These are phyloP conservation scores for Cyanodermella asteris DNA, from an alignment of 2,329 filamentous ascomycete species.

Conservation along the genomic window DNA sequence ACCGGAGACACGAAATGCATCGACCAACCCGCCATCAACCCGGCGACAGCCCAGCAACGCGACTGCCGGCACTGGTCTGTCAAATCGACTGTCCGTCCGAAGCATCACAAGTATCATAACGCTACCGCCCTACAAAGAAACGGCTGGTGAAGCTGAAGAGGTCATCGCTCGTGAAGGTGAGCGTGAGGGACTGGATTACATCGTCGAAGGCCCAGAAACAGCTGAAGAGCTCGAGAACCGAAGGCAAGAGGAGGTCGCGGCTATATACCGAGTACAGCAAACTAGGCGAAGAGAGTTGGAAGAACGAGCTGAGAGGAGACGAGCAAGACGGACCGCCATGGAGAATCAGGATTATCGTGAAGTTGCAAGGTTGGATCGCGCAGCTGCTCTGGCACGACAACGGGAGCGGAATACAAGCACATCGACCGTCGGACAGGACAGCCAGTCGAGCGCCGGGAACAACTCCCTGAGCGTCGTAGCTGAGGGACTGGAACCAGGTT, in stretches of 20 bases:
- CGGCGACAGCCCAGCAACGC: too few species aligned
- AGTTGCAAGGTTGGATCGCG: too few species aligned
- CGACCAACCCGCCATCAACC: too few species aligned
- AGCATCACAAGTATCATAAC: conserved; percentile 99
- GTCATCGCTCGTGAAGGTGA: conserved; percentile 80
- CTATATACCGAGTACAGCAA: conserved; percentile 69
- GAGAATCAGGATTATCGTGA: conserved; percentile 40
- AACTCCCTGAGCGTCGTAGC: conserved; percentile 13
- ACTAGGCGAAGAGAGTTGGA: conserved; percentile 53
- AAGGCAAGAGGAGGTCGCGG: conserved; percentile 79
- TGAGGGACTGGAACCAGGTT: conserved; percentile 5
- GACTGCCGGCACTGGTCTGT: too few species aligned
- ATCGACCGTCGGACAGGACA: conserved; percentile 19
- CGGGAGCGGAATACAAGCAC: conserved; percentile 24
- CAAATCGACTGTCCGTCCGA: too few species aligned
- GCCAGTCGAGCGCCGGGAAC: conserved; percentile 15
- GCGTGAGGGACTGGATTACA: conserved; percentile 71
- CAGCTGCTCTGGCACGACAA: conserved; percentile 43
- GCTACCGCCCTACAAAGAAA: conserved; percentile 59
- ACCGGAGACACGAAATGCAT: too few species aligned
- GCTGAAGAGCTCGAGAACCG: conserved; percentile 56
- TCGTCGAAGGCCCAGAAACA: conserved; percentile 66
- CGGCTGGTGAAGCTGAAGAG: conserved; percentile 52
- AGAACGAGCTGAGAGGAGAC: conserved; percentile 56
- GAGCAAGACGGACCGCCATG: conserved; percentile 48